Conservation (phyloP, 2,329 filamentous ascomycete species). For the Chrysoporthe deuterocubensis region DNA sequence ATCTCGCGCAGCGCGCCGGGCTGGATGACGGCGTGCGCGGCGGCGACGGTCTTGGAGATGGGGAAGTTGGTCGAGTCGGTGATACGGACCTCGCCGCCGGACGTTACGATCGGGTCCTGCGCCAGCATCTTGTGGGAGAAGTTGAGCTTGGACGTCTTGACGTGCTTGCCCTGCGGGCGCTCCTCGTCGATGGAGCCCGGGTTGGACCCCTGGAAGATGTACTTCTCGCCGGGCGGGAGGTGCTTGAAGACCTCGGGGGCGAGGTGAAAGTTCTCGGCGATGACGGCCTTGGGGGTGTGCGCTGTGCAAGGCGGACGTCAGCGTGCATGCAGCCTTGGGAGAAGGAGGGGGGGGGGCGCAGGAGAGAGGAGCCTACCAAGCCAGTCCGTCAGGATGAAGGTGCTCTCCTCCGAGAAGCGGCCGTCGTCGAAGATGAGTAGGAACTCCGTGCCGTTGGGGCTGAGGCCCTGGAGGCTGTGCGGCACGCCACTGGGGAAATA, state of each 20-base stretch:
- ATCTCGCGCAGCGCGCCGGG: constrained; percentile 77
- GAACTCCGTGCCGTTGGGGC: constrained; percentile 61
- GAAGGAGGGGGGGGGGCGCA: background rate
- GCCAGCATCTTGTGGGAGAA: constrained; percentile 76
- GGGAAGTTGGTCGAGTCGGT: constrained; percentile 77
- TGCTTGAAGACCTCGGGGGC: constrained; percentile 71
- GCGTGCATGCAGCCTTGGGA: background rate
- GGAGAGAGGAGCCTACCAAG: constrained; percentile 50
- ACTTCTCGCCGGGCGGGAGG: constrained; percentile 70
- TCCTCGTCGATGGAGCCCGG: constrained; percentile 70
- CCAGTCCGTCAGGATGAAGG: constrained; percentile 76
- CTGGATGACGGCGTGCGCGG: constrained; percentile 71
- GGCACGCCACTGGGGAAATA: constrained; percentile 80
- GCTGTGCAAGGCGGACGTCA: constrained; percentile 43
- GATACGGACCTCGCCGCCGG: constrained; percentile 74
- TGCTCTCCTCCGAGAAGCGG: constrained; percentile 63
- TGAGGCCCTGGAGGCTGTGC: constrained; percentile 75
- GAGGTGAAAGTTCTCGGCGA: constrained; percentile 77
- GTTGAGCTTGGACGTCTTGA: constrained; percentile 68
- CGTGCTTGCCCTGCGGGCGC: constrained; percentile 61
- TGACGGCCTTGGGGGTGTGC: constrained; percentile 72
- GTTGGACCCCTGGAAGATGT: constrained; percentile 74
- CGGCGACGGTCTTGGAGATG: constrained; percentile 73
- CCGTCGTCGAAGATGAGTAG: constrained; percentile 55
- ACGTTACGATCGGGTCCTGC: constrained; percentile 67